Evolutionary conservation across 2,329 filamentous ascomycete species (phyloP).

Genomic region (Fusarium tanahbumbuense): DNA sequence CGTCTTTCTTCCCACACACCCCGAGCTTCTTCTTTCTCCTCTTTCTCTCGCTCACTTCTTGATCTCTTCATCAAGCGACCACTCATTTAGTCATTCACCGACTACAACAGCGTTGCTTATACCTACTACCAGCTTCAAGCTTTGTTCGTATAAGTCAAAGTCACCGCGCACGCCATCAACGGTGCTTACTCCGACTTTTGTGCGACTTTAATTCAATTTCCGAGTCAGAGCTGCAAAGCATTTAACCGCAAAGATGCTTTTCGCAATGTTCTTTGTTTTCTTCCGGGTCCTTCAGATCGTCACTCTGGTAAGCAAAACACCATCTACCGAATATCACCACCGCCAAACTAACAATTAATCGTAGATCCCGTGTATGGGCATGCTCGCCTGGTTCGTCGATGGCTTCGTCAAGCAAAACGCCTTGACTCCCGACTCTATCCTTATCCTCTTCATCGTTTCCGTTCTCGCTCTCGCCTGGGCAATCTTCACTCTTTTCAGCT

Average conservation of each 20-base stretch:
- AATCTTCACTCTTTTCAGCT: conserved; percentile 73
- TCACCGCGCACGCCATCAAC: conserved; percentile 15
- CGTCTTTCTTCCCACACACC: conserved; percentile 28
- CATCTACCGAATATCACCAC: neutral
- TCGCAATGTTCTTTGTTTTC: conserved; percentile 71
- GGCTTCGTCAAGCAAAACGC: conserved; percentile 66
- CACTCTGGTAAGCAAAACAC: conserved; percentile 63
- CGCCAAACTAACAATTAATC: conserved; percentile 5
- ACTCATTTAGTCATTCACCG: neutral
- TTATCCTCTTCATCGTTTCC: conserved; percentile 75
- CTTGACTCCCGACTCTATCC: conserved; percentile 71
- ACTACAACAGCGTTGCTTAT: conserved; percentile 6
- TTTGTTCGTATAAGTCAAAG: conserved; percentile 22
- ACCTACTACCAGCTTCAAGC: neutral
- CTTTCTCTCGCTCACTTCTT: conserved; percentile 2
- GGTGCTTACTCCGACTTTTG: neutral
- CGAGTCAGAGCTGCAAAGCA: conserved; percentile 1
- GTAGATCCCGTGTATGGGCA: conserved; percentile 73
- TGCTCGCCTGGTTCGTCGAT: conserved; percentile 75
- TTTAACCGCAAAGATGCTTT: conserved; percentile 64
- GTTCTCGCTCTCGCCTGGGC: conserved; percentile 73
- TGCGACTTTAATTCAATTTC: neutral
- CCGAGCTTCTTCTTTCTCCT: neutral
- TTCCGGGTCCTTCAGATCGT: conserved; percentile 72
- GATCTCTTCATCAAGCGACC: conserved; percentile 11